Evolutionary conservation across 2,329 filamentous ascomycete genomes (phyloP).

Genomic region (Botrytis fabae): DNA sequence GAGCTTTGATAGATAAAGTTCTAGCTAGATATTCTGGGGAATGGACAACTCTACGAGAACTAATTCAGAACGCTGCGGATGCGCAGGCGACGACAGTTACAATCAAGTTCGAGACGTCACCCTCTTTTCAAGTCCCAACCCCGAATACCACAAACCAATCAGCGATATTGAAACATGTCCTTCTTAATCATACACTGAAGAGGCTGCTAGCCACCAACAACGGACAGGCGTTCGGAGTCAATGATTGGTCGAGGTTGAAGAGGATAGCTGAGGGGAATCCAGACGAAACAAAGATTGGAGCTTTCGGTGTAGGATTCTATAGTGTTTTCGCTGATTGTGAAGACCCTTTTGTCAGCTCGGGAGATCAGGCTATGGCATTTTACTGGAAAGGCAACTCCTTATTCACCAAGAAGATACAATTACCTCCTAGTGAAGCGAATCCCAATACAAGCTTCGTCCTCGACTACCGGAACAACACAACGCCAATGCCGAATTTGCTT

Average conservation of each 20-base stretch:
- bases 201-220: constrained; percentile 92
- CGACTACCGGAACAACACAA: constrained; percentile 87
- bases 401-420: constrained; percentile 81
- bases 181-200: constrained; percentile 82
- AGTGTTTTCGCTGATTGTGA: constrained; percentile 98
- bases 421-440: constrained; percentile 66
- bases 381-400: constrained; percentile 99
- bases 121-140: constrained; percentile 73
- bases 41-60: constrained; percentile 85
- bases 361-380: constrained; percentile 91
- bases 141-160: constrained; percentile 64
- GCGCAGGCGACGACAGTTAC: constrained; percentile 86
- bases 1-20: constrained; percentile 96
- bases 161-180: constrained; percentile 75
- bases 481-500: constrained; percentile 80
- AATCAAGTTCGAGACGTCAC: constrained; percentile 88
- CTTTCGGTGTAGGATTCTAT: constrained; percentile 98
- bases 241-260: constrained; percentile 92
- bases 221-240: constrained; percentile 81
- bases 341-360: constrained; percentile 94
- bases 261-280: constrained; percentile 98
- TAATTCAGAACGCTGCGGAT: constrained; percentile 98
- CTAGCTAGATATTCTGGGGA: constrained; percentile 95
- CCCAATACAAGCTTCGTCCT: constrained; percentile 87
- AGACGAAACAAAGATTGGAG: constrained; percentile 98